phyloP scores from a whole-genome alignment of 2,329 filamentous ascomycete genomes.

The Exophiala spinifera region DNA sequence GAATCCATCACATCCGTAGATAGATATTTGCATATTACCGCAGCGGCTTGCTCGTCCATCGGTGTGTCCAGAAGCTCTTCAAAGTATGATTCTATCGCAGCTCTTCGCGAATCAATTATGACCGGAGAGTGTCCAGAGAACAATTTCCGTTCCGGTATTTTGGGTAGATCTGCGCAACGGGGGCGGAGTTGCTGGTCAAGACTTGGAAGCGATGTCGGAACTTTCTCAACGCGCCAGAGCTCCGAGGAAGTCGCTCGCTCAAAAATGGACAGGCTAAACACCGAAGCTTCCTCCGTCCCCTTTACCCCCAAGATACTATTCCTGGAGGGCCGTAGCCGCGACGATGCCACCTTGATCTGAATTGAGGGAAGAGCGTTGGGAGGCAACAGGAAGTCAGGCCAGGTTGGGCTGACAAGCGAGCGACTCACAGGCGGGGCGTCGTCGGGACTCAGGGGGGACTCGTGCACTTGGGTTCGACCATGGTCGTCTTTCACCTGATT shows the following conservation, averaged over 20 bases:
- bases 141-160: constrained; percentile 76
- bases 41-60: constrained; percentile 70
- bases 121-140: constrained; percentile 93
- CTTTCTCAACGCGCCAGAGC: constrained; percentile 93
- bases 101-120: constrained; percentile 81
- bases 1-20: constrained; percentile 62
- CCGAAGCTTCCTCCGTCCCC: constrained; percentile 82
- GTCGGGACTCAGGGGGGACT: constrained; percentile 22
- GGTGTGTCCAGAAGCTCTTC: constrained; percentile 79
- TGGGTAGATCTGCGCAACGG: constrained; percentile 67
- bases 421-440: constrained; percentile 56
- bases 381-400: constrained; percentile 77
- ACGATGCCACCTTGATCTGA: constrained; percentile 83
- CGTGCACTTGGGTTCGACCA: constrained; percentile 19
- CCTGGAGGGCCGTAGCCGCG: constrained; percentile 87
- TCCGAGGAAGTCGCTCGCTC: constrained; percentile 73
- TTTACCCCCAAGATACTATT: constrained; percentile 78
- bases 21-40: constrained; percentile 83
- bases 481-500: constrained; percentile 10
- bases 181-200: constrained; percentile 79
- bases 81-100: constrained; percentile 79
- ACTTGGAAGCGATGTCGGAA: constrained; percentile 73
- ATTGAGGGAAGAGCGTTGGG: constrained; percentile 87
- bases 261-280: constrained; percentile 85
- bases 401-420: constrained; percentile 79